These are phyloP conservation scores for Mortierella sp. DNA, from an alignment of 371 early-diverging fungal genomes.

Conservation along the genomic window DNA sequence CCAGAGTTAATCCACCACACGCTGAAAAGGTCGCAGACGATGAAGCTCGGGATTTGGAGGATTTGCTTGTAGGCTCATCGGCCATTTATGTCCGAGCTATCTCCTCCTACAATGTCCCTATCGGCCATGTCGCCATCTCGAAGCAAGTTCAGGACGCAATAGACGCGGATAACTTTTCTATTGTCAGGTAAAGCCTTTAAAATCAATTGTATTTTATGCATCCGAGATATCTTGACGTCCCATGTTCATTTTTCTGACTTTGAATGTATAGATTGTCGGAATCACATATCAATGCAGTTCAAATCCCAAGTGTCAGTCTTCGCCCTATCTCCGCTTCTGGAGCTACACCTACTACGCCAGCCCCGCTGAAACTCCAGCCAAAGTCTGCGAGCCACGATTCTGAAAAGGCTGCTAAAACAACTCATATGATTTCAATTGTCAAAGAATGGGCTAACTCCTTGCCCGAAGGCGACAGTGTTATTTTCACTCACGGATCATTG, in stretches of 20 bases:
- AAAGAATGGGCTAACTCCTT: slow-evolving; percentile 37
- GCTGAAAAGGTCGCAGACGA: slow-evolving; percentile 48
- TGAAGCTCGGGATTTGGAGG: slow-evolving; percentile 47
- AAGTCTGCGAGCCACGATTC: slow-evolving; percentile 42
- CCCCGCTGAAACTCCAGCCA: slow-evolving; percentile 52
- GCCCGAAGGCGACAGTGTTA: slow-evolving; percentile 11
- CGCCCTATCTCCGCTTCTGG: slow-evolving; percentile 41
- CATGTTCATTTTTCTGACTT: not conserved
- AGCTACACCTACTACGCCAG: slow-evolving; percentile 28
- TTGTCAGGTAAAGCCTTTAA: slow-evolving; percentile 56
- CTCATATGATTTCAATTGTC: slow-evolving; percentile 18
- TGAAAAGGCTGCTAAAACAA: slow-evolving; percentile 36
- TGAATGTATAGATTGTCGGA: slow-evolving; percentile 58
- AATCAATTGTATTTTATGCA: not conserved
- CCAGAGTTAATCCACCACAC: slow-evolving; percentile 55
- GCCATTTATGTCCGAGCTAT: slow-evolving; percentile 58
- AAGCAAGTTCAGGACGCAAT: slow-evolving; percentile 59
- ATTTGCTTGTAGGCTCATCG: slow-evolving; percentile 35
- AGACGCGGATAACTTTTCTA: slow-evolving; percentile 61
- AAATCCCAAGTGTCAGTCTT: slow-evolving; percentile 33
- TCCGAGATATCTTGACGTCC: not conserved
- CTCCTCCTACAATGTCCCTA: slow-evolving; percentile 55
- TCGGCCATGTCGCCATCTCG: slow-evolving; percentile 65
- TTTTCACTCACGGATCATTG: slow-evolving; percentile 49
- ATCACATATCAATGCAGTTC: slow-evolving; percentile 19